A percentile compares a stretch with the other conserved stretches of the same genome.
Evolutionary conservation across 331 rosid genomes (phyloP).

Genomic region (Spiraea crenata): DNA sequence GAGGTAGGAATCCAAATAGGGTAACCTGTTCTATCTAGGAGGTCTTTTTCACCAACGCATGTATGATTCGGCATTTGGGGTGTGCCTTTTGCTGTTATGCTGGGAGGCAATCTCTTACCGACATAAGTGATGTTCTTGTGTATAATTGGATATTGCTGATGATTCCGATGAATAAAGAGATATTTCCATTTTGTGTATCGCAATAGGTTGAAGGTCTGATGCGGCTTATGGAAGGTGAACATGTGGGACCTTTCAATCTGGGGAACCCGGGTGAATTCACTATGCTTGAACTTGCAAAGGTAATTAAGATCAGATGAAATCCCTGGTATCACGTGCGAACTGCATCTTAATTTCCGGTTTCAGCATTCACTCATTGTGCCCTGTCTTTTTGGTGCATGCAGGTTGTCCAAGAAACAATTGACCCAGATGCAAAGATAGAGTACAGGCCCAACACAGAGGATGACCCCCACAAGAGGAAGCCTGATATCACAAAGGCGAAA

Average conservation of each 20-base stretch:
- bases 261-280: conserved; percentile 98
- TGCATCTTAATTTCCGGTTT: neutral
- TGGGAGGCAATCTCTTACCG: too few species aligned
- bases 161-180: neutral
- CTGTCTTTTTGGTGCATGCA: conserved; percentile 25
- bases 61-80: too few species aligned
- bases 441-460: conserved; percentile 84
- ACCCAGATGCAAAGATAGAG: conserved; percentile 77
- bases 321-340: neutral
- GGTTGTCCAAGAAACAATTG: conserved; percentile 92
- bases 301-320: conserved; percentile 16
- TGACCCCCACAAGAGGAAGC: conserved; percentile 92
- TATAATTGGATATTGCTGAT: neutral
- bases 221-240: conserved; percentile 96
- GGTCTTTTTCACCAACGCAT: too few species aligned
- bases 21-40: too few species aligned
- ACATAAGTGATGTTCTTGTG: neutral
- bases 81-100: too few species aligned
- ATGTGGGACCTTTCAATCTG: conserved; percentile 92
- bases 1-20: too few species aligned
- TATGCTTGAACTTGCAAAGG: conserved; percentile 96
- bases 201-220: conserved; percentile 86
- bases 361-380: neutral
- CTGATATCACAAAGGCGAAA: conserved; percentile 70
- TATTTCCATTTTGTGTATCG: conserved; percentile 13